Conservation (phyloP, 2,329 filamentous ascomycete genomes). For the Leptosphaerulina australis region DNA sequence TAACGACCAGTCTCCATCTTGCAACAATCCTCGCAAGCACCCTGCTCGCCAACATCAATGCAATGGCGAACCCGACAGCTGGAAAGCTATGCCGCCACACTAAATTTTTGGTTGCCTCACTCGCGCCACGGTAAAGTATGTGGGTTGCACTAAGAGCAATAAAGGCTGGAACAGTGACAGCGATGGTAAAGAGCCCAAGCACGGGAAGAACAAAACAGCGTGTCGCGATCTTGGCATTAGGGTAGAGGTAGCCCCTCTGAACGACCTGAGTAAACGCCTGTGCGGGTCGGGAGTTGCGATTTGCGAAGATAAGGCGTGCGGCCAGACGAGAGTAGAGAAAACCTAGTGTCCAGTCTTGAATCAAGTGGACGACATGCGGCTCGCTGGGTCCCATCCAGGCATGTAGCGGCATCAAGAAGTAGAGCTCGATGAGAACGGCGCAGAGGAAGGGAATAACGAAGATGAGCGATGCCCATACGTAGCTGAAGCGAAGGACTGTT, state of each 20-base stretch:
- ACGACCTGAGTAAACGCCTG: constrained; percentile 76
- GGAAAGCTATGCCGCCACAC: constrained; percentile 78
- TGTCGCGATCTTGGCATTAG: constrained; percentile 79
- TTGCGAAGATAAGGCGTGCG: constrained; percentile 69
- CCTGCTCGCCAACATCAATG: constrained; percentile 58
- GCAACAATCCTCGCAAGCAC: constrained; percentile 64
- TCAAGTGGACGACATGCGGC: constrained; percentile 77
- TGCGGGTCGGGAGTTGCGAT: constrained; percentile 73
- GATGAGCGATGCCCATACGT: constrained; percentile 76
- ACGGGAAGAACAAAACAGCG: constrained; percentile 85
- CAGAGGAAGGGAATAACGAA: constrained; percentile 82
- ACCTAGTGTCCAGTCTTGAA: constrained; percentile 93
- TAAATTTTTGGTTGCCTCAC: constrained; percentile 56
- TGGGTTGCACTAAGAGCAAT: constrained; percentile 61
- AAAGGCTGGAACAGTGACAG: constrained; percentile 69
- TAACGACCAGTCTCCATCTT: constrained; percentile 78
- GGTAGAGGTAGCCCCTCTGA: constrained; percentile 72
- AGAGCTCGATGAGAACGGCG: constrained; percentile 82
- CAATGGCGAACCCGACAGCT: constrained; percentile 55
- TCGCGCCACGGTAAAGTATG: constrained; percentile 47
- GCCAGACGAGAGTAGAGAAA: constrained; percentile 87
- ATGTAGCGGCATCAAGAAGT: constrained; percentile 84
- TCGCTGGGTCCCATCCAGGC: constrained; percentile 64
- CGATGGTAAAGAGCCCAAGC: constrained; percentile 63
- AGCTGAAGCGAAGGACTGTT: constrained; percentile 63